Percentiles rank a stretch among this genome's conserved stretches.
phyloP scores from a whole-genome alignment of 2,329 filamentous ascomycete genomes.

The Pseudogymnoascus sp. region DNA sequence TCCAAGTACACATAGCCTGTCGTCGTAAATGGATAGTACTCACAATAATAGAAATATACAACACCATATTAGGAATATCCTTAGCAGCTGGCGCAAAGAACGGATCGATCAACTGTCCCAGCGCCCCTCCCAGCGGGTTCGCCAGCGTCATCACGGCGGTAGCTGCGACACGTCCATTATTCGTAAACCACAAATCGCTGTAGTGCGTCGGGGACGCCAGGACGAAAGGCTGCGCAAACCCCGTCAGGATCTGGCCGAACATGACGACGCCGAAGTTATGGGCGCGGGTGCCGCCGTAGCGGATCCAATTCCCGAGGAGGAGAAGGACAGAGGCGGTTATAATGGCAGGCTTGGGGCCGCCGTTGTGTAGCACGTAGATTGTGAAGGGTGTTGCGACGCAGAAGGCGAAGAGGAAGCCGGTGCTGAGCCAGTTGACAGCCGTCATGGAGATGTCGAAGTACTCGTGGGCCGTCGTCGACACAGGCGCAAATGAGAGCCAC shows the following conservation, averaged over 20 bases:
- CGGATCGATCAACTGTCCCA: constrained; percentile 81
- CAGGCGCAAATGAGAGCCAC: constrained; percentile 90
- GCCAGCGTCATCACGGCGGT: constrained; percentile 80
- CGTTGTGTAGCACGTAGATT: constrained; percentile 69
- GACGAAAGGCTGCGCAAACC: constrained; percentile 86
- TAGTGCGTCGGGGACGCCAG: constrained; percentile 83
- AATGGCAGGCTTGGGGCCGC: constrained; percentile 72
- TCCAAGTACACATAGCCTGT: neutral
- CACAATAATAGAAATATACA: constrained; percentile 79
- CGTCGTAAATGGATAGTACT: constrained; percentile 27
- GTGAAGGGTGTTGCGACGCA: constrained; percentile 62
- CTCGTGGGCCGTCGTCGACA: constrained; percentile 63
- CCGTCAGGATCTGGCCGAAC: constrained; percentile 86
- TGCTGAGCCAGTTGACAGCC: constrained; percentile 88
- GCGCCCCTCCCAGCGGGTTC: constrained; percentile 81
- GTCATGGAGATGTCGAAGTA: constrained; percentile 72
- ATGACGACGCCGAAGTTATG: constrained; percentile 67
- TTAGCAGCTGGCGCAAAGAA: constrained; percentile 55
- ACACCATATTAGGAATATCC: constrained; percentile 72
- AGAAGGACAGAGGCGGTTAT: constrained; percentile 65
- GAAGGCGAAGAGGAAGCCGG: constrained; percentile 79
- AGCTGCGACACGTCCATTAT: constrained; percentile 72
- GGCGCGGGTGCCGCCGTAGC: constrained; percentile 62
- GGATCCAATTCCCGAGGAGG: constrained; percentile 83
- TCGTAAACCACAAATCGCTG: constrained; percentile 91